These are phyloP conservation scores for Cynanchum wilfordii DNA, from an alignment of 257 asterid genomes.

Conservation along the genomic window DNA sequence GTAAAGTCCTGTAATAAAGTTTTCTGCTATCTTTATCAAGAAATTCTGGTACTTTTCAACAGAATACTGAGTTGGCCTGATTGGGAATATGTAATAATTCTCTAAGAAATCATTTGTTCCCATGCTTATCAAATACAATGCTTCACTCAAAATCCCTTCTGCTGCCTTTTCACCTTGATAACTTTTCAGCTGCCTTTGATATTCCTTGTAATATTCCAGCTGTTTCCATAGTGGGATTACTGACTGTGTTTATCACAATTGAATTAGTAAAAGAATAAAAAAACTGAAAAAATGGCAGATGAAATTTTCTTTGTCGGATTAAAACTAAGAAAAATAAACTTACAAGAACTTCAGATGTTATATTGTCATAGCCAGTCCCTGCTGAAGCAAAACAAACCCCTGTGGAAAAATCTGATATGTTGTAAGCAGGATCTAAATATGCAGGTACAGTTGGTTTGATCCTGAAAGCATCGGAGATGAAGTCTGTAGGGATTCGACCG, in stretches of 20 bases:
- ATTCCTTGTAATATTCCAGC: conserved; percentile 67
- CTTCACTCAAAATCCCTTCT: conserved; percentile 30
- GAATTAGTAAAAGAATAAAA: neutral
- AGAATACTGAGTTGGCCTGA: conserved; percentile 36
- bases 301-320: neutral
- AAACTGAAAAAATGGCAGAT: neutral
- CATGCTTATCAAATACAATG: conserved; percentile 60
- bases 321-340: conserved; percentile 12
- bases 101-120: conserved; percentile 89
- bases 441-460: conserved; percentile 66
- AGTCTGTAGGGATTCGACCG: conserved; percentile 69
- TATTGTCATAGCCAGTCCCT: conserved; percentile 80
- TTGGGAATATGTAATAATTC: conserved; percentile 54
- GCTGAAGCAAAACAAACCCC: conserved; percentile 97
- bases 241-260: conserved; percentile 32
- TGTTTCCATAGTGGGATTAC: conserved; percentile 82
- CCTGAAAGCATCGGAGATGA: conserved; percentile 69
- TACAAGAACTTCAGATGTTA: conserved; percentile 74
- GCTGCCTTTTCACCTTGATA: conserved; percentile 59
- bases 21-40: conserved; percentile 49
- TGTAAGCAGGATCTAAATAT: conserved; percentile 70
- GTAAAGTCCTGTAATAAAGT: conserved; percentile 44
- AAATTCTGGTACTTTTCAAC: conserved; percentile 48
- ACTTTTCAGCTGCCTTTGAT: conserved; percentile 46
- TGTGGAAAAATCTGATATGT: conserved; percentile 57